phyloP scores from a whole-genome alignment of 1,284 basidiomycete species.

The Flammula alnicola region DNA sequence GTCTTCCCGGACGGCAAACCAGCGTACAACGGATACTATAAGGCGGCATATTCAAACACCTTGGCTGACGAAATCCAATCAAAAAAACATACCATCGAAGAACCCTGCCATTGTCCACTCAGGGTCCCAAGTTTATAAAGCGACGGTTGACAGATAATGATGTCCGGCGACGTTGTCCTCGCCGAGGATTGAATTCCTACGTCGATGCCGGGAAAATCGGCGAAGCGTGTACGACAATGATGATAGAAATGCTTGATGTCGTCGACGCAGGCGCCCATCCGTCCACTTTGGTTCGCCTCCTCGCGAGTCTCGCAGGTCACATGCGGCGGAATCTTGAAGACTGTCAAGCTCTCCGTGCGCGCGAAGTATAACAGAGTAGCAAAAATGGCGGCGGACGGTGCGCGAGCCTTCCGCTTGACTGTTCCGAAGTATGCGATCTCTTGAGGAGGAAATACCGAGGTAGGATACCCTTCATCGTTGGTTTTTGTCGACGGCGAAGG shows the following conservation, averaged over 20 bases:
- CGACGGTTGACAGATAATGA: slow-evolving; percentile 24
- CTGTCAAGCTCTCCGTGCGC: slow-evolving; percentile 39
- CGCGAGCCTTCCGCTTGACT: slow-evolving; percentile 29
- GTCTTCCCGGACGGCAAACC: no score
- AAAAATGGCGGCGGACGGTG: slow-evolving; percentile 48
- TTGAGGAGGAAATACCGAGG: slow-evolving; percentile 31
- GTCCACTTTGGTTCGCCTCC: slow-evolving; percentile 24
- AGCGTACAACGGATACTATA: neutral
- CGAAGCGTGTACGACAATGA: slow-evolving; percentile 43
- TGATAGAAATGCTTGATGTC: slow-evolving; percentile 48
- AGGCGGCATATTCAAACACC: neutral
- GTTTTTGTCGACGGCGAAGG: neutral
- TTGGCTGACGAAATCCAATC: slow-evolving; percentile 33
- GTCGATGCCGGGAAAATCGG: slow-evolving; percentile 29
- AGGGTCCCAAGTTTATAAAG: slow-evolving; percentile 47
- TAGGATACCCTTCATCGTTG: slow-evolving; percentile 26
- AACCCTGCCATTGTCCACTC: slow-evolving; percentile 51
- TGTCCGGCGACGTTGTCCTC: slow-evolving; percentile 13
- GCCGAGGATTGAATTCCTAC: slow-evolving; percentile 21
- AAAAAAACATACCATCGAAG: slow-evolving; percentile 42
- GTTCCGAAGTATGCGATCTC: slow-evolving; percentile 48
- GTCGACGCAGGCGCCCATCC: slow-evolving; percentile 43
- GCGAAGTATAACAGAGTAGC: slow-evolving; percentile 52
- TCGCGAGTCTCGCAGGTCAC: slow-evolving; percentile 34
- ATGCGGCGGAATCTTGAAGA: slow-evolving; percentile 41